Base-by-base conservation (phyloP, 2,329 filamentous ascomycete genomes). In the Colletotrichum australisinense region DNA sequence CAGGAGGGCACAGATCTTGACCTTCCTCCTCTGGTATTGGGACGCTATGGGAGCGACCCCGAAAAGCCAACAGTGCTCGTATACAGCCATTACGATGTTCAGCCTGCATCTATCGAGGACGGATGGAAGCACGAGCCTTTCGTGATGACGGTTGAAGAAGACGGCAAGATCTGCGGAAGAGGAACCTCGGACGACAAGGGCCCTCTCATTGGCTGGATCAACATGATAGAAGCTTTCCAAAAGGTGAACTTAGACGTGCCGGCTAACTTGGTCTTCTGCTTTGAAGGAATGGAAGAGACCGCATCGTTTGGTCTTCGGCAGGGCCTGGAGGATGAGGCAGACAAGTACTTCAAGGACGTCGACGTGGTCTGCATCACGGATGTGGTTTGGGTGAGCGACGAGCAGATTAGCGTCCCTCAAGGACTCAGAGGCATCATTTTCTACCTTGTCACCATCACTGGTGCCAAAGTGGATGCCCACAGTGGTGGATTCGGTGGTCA, bases 281-380 rank as follows among this genome's bases (percentile, higher is more conserved):
- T 99, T 79, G 97, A 99, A 88, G 97, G 97, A 60, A 99, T 99
- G 97, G 97, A 99, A 86, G 97, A 99, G 86, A 97, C 97, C 83
- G 97, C 97, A 63, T 98, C 95, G 0, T 96, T 98, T 82, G 97
- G 97, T 38, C 89, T 99, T 67, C 96, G 98, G 80, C 95, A 98
- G 78, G 93, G 98, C 77, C 98, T 99, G 84, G 89, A 93, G 77
- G 92, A 90, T 59, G 97, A 99, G 86, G 95, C 93, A 77, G 94
- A 97, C 86, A 93, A 94, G 79, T 98, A 92, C 88, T 99, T 99
- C 87, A 94, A 94, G 80, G 95, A 98, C 79, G 92, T 95, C 46
- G 97, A 99, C 77, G 97, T 95, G 6, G 94, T 98, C 74, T 99
- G 97, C 86, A 99, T 99, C 81, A 97, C 95, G 58, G 97, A 99